Conservation (phyloP, 2,329 filamentous ascomycete species). For the Exophiala lecanii-corni region DNA sequence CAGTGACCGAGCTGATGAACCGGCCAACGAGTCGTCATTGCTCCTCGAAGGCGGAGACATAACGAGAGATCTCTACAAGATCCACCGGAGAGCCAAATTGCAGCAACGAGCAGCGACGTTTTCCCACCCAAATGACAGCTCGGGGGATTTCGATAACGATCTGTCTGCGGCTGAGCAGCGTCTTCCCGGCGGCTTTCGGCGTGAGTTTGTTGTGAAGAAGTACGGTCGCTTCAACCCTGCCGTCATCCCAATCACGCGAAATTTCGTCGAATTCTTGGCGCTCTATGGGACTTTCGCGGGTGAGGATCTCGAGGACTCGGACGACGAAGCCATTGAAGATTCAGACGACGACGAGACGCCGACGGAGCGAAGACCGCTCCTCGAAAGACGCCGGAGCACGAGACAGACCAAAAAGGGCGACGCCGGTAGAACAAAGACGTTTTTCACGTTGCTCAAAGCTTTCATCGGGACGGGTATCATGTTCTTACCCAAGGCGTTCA, state of each 20-base stretch:
- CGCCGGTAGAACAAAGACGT: slow-evolving; percentile 65
- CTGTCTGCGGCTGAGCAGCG: slow-evolving; percentile 42
- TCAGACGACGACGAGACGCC: slow-evolving; percentile 43
- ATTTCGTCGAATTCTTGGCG: slow-evolving; percentile 71
- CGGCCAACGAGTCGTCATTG: slow-evolving; percentile 55
- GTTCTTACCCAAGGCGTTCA: slow-evolving; percentile 75
- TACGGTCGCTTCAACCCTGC: slow-evolving; percentile 21
- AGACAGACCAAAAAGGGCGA: slow-evolving; percentile 46
- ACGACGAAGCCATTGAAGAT: slow-evolving; percentile 50
- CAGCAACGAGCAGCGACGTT: slow-evolving; percentile 63
- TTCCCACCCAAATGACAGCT: slow-evolving; percentile 44
- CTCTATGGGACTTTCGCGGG: slow-evolving; percentile 74
- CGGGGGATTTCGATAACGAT: slow-evolving; percentile 33
- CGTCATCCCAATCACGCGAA: slow-evolving; percentile 54
- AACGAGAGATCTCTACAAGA: slow-evolving; percentile 71
- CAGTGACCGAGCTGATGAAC: not conserved
- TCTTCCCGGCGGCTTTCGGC: slow-evolving; percentile 51
- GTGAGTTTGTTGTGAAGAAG: slow-evolving; percentile 44
- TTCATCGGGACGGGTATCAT: slow-evolving; percentile 79
- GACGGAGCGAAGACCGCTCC: slow-evolving; percentile 56
- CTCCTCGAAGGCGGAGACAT: slow-evolving; percentile 72
- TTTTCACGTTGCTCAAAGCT: slow-evolving; percentile 73
- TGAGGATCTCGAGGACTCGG: slow-evolving; percentile 58
- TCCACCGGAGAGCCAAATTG: slow-evolving; percentile 54
- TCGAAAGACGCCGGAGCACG: slow-evolving; percentile 50